Conservation (phyloP, 2,329 filamentous ascomycete species). For the Periconia digitata region DNA sequence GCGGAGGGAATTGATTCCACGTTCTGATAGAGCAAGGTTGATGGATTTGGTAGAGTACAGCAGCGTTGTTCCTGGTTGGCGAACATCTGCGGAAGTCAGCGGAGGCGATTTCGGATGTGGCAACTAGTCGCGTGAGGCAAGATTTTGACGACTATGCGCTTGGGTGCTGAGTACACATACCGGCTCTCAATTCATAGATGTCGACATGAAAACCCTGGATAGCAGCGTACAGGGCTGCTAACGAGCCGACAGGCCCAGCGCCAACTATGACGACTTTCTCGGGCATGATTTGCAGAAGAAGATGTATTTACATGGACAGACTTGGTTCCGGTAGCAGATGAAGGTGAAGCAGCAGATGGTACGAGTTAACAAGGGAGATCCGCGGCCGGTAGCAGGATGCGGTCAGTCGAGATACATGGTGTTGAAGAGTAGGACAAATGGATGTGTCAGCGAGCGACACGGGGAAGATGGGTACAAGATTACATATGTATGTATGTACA, state of each 20-base stretch:
- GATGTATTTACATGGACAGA: background rate
- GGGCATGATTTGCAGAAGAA: conserved; percentile 18
- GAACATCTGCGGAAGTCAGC: conserved; percentile 65
- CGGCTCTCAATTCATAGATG: conserved; percentile 88
- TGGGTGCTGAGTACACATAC: no score
- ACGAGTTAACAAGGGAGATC: background rate
- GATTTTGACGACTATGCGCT: no score
- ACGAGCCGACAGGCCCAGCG: conserved; percentile 87
- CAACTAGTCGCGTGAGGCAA: background rate
- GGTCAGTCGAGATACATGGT: background rate
- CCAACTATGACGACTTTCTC: conserved; percentile 84
- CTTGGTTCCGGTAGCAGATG: no score
- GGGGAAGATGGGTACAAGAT: no score
- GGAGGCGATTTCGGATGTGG: background rate
- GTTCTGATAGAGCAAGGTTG: conserved; percentile 90
- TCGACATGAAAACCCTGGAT: conserved; percentile 86
- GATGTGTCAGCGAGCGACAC: no score
- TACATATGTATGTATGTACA: no score
- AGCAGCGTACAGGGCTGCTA: conserved; percentile 91
- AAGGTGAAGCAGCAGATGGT: background rate
- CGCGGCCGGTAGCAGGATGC: background rate
- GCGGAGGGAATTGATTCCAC: conserved; percentile 85
- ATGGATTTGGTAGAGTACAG: conserved; percentile 99
- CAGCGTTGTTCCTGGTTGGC: conserved; percentile 77
- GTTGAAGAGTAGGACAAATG: background rate